Conservation (phyloP, 352 stramenopile genomes). For the Phytophthora pisi region DNA sequence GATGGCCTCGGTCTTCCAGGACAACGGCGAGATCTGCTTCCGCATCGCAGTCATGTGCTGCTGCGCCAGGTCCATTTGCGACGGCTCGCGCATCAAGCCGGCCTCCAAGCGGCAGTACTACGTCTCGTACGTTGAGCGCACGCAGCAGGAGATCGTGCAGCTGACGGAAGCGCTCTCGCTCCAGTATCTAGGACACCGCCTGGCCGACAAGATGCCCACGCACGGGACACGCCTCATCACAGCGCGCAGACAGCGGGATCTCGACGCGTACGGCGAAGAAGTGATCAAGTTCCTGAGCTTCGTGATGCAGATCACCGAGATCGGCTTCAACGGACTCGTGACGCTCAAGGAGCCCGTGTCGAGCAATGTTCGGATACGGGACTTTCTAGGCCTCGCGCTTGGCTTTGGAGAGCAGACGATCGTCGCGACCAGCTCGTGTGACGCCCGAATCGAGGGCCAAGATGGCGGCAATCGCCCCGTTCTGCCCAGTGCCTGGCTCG, state of each 20-base stretch:
- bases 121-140: constrained; percentile 61
- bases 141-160: constrained; percentile 52
- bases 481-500: constrained; percentile 71
- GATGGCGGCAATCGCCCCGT: constrained; percentile 40
- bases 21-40: constrained; percentile 51
- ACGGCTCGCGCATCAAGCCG: constrained; percentile 43
- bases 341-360: constrained; percentile 58
- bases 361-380: constrained; percentile 67
- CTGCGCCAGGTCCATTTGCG: constrained; percentile 57
- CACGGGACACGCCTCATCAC: constrained; percentile 35
- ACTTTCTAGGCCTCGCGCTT: constrained; percentile 72
- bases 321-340: constrained; percentile 73
- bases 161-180: constrained; percentile 67
- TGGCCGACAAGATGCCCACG: constrained; percentile 61
- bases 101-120: constrained; percentile 70
- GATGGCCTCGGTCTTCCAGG: constrained; percentile 49
- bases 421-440: constrained; percentile 73
- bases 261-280: constrained; percentile 62
- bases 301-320: constrained; percentile 67
- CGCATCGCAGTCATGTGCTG: constrained; percentile 66
- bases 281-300: constrained; percentile 66
- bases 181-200: constrained; percentile 63
- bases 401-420: constrained; percentile 56
- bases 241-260: constrained; percentile 37
- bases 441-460: constrained; percentile 68